These are phyloP conservation scores for Coniochaeta sp. DNA, from an alignment of 2,329 filamentous ascomycete genomes.

Conservation along the genomic window DNA sequence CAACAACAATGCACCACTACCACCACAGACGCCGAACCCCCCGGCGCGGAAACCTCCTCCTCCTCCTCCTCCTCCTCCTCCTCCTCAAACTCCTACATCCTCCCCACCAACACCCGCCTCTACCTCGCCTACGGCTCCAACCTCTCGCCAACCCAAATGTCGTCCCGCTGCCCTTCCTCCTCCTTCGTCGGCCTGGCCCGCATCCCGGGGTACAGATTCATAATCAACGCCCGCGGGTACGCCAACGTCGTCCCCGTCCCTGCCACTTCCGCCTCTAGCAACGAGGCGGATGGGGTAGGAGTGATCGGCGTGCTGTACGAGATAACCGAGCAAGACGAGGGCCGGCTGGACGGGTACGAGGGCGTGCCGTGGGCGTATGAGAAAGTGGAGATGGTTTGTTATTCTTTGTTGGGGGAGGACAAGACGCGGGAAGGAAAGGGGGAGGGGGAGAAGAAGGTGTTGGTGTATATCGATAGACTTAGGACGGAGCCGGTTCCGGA, in stretches of 20 bases:
- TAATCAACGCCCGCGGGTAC: constrained; percentile 55
- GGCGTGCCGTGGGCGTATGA: constrained; percentile 57
- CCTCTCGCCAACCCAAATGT: constrained; percentile 61
- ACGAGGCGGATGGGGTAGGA: constrained; percentile 28
- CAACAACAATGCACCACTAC: too few relatives aligned
- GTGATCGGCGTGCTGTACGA: constrained; percentile 54
- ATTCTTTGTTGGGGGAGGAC: too few relatives aligned
- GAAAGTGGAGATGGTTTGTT: constrained; percentile 37
- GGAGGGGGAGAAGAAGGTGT: too few relatives aligned
- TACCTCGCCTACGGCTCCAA: constrained; percentile 71
- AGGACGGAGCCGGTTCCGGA: constrained; percentile 26
- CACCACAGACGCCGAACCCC: neutral
- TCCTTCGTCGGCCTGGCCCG: constrained; percentile 49
- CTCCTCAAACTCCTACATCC: too few relatives aligned
- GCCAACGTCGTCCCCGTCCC: neutral
- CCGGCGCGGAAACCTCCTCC: too few relatives aligned
- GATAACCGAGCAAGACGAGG: constrained; percentile 42
- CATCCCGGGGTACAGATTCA: constrained; percentile 52
- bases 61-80: too few relatives aligned
- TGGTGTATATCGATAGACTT: constrained; percentile 24
- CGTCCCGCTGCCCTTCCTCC: constrained; percentile 50
- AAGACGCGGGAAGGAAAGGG: constrained; percentile 20
- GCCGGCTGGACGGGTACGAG: constrained; percentile 47
- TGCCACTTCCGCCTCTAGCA: too few relatives aligned
- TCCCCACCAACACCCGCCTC: too few relatives aligned